These are phyloP conservation scores for Actinomortierella wolfii DNA, from an alignment of 371 early-diverging fungal genomes.

Conservation along the genomic window DNA sequence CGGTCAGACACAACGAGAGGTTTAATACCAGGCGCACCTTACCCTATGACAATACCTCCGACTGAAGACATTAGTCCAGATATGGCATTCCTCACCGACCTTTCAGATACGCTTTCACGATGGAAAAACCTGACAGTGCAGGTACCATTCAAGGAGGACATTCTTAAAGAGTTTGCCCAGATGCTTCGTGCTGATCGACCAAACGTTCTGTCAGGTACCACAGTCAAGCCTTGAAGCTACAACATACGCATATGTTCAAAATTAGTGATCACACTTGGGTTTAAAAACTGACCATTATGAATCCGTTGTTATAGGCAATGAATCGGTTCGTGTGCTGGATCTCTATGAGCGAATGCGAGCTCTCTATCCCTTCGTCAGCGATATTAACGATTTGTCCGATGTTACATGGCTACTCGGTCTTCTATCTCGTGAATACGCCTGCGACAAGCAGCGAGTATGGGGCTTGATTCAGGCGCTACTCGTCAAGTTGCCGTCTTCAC, in stretches of 20 bases:
- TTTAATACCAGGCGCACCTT: slow-evolving; percentile 35
- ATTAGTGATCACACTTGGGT: no score
- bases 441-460: slow-evolving; percentile 35
- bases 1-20: slow-evolving; percentile 24
- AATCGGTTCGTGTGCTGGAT: slow-evolving; percentile 16
- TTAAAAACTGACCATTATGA: no score
- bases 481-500: slow-evolving; percentile 4
- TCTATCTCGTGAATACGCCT: slow-evolving; percentile 26
- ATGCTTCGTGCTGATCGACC: slow-evolving; percentile 18
- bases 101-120: slow-evolving; percentile 23
- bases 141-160: slow-evolving; percentile 26
- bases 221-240: no score
- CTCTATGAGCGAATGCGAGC: slow-evolving; percentile 34
- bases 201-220: slow-evolving; percentile 21
- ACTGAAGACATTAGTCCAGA: slow-evolving; percentile 12
- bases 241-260: no score
- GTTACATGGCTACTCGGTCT: slow-evolving; percentile 33
- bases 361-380: slow-evolving; percentile 24
- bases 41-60: slow-evolving; percentile 15
- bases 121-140: slow-evolving; percentile 35
- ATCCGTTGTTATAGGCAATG: slow-evolving; percentile 19
- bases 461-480: slow-evolving; percentile 9
- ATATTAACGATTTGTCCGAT: slow-evolving; percentile 31
- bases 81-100: slow-evolving; percentile 21
- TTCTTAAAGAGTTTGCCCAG: slow-evolving; percentile 20